phyloP scores from a whole-genome alignment of 2,329 filamentous ascomycete species.

The Botrytis cinerea region DNA sequence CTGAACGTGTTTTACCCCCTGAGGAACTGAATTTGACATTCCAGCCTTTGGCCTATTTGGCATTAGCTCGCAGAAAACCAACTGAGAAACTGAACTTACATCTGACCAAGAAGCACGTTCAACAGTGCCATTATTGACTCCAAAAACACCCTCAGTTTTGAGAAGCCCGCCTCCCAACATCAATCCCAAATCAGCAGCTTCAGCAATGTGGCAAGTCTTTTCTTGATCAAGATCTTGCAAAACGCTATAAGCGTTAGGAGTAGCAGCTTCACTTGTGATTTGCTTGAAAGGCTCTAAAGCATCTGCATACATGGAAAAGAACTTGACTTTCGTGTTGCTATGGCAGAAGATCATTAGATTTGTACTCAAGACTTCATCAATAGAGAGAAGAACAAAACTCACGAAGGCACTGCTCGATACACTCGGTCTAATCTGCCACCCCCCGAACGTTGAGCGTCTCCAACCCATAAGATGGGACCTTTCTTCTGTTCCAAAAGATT shows the following conservation, averaged over 20 bases:
- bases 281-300: constrained; percentile 54
- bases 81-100: constrained; percentile 32
- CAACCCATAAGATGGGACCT: constrained; percentile 58
- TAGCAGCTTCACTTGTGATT: constrained; percentile 49
- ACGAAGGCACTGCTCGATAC: constrained; percentile 62
- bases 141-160: constrained; percentile 45
- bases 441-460: constrained; percentile 51
- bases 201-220: constrained; percentile 56
- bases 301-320: constrained; percentile 59
- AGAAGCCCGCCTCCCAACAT: constrained; percentile 49
- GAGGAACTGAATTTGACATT: constrained; percentile 39
- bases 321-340: constrained; percentile 61
- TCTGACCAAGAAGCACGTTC: constrained; percentile 45
- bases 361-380: background rate
- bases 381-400: background rate
- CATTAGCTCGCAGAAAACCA: constrained; percentile 17
- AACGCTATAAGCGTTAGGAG: constrained; percentile 56
- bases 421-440: constrained; percentile 53
- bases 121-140: constrained; percentile 44
- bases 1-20: constrained; percentile 14
- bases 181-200: constrained; percentile 57
- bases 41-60: constrained; percentile 40
- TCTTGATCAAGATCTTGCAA: constrained; percentile 56
- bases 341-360: background rate
- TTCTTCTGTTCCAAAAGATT: constrained; percentile 58